These are phyloP conservation scores for Aureobasidium sp. DNA, from an alignment of 2,329 filamentous ascomycete species.

Conservation along the genomic window DNA sequence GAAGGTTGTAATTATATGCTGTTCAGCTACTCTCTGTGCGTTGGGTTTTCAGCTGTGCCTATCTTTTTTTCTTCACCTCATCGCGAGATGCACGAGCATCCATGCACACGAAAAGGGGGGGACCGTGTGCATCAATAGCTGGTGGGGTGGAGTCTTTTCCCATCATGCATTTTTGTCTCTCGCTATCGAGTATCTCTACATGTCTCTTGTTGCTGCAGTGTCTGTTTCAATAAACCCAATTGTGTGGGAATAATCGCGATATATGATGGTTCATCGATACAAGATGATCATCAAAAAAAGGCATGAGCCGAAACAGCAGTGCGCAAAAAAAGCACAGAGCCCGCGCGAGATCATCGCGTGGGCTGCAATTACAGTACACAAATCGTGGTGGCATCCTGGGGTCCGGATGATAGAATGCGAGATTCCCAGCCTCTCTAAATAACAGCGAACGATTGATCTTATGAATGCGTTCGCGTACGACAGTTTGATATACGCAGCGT, in stretches of 20 bases:
- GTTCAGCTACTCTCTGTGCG: neutral
- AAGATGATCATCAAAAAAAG: constrained; percentile 5
- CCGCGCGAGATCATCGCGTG: constrained; percentile 1
- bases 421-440: neutral
- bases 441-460: neutral
- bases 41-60: neutral
- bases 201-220: neutral
- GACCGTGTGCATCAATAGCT: neutral
- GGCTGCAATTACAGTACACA: neutral
- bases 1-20: neutral
- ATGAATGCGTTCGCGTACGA: constrained; percentile 2
- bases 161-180: neutral
- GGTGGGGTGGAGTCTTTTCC: neutral
- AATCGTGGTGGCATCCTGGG: neutral
- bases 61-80: neutral
- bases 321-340: constrained; percentile 9
- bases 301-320: neutral
- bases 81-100: constrained; percentile 8
- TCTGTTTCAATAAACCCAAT: constrained; percentile 11
- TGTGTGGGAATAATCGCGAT: constrained; percentile 6
- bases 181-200: neutral
- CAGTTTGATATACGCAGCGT: neutral
- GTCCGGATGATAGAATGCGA: neutral
- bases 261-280: neutral
- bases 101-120: constrained; percentile 6